These are phyloP conservation scores for Daldinia vernicosa DNA, from an alignment of 495 filamentous ascomycete genomes.

Conservation along the genomic window DNA sequence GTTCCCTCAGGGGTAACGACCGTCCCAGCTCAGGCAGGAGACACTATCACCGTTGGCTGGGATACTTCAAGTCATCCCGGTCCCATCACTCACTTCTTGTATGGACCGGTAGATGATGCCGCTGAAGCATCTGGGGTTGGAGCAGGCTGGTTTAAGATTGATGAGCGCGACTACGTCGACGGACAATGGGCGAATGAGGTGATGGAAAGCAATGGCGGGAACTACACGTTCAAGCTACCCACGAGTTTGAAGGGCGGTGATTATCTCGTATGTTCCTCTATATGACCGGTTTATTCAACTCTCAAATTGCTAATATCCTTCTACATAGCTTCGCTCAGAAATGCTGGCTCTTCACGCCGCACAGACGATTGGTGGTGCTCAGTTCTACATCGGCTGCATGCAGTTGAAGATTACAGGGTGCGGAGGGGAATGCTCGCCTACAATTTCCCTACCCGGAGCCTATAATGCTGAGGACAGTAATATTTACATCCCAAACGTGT, in stretches of 20 bases:
- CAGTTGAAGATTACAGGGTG: constrained; percentile 46
- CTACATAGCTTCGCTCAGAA: constrained; percentile 47
- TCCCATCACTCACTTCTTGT: constrained; percentile 51
- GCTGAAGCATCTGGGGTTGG: constrained; percentile 42
- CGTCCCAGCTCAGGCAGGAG: constrained; percentile 43
- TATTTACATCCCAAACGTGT: constrained; percentile 48
- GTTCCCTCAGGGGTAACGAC: constrained; percentile 46
- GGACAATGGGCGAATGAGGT: constrained; percentile 48
- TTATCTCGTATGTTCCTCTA: constrained; percentile 37
- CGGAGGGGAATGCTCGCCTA: constrained; percentile 43
- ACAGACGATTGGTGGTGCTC: constrained; percentile 30
- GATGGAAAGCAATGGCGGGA: constrained; percentile 39
- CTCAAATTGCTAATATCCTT: neutral
- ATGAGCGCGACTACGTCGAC: constrained; percentile 44
- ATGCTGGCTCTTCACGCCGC: constrained; percentile 47
- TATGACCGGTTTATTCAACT: neutral
- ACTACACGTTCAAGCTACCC: constrained; percentile 45
- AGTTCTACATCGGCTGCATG: constrained; percentile 37
- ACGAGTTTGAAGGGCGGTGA: constrained; percentile 44
- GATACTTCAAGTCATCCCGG: constrained; percentile 49
- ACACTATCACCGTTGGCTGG: constrained; percentile 50
- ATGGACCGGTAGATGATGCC: constrained; percentile 47
- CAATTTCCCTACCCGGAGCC: constrained; percentile 44
- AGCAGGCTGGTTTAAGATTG: constrained; percentile 47
- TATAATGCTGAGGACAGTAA: constrained; percentile 43